Evolutionary conservation across 2,329 filamentous ascomycete genomes (phyloP).

Genomic region (Penicillium sp.): DNA sequence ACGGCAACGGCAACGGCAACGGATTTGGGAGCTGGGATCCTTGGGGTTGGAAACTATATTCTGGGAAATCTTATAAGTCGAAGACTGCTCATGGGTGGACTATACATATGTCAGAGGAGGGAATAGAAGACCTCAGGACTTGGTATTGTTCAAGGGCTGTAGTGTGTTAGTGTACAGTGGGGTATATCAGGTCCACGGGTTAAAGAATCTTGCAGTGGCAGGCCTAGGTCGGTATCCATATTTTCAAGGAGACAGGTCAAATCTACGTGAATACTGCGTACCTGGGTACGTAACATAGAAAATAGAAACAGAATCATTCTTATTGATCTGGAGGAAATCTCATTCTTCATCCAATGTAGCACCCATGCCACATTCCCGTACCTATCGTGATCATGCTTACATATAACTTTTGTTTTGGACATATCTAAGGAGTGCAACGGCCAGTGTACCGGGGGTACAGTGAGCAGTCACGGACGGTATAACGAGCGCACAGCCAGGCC

Average conservation of each 20-base stretch:
- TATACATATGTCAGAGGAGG: not conserved
- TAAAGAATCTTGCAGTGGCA: not conserved
- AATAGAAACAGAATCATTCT: not conserved
- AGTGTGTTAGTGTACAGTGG: too few species aligned
- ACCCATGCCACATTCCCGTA: constrained; percentile 6
- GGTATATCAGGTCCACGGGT: too few species aligned
- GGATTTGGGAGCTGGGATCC: not conserved
- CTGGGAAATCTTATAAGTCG: not conserved
- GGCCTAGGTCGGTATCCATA: not conserved
- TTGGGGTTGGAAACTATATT: not conserved
- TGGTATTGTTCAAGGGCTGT: too few species aligned
- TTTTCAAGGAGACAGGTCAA: not conserved
- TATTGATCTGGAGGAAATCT: not conserved
- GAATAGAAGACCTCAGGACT: not conserved
- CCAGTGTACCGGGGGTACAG: constrained; percentile 54
- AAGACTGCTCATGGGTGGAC: not conserved
- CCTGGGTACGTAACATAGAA: not conserved
- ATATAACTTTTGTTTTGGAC: constrained; percentile 5
- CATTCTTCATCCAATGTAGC: constrained; percentile 3
- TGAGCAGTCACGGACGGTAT: constrained; percentile 61
- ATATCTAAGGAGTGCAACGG: constrained; percentile 49
- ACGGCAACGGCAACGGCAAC: not conserved
- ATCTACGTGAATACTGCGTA: not conserved
- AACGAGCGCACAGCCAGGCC: constrained; percentile 66
- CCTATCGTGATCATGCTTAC: constrained; percentile 13